Evolutionary conservation across 2,329 filamentous ascomycete species (phyloP), one percentile per base, ranked within the genome.

Genomic region (Aspergillus floridensis): DNA sequence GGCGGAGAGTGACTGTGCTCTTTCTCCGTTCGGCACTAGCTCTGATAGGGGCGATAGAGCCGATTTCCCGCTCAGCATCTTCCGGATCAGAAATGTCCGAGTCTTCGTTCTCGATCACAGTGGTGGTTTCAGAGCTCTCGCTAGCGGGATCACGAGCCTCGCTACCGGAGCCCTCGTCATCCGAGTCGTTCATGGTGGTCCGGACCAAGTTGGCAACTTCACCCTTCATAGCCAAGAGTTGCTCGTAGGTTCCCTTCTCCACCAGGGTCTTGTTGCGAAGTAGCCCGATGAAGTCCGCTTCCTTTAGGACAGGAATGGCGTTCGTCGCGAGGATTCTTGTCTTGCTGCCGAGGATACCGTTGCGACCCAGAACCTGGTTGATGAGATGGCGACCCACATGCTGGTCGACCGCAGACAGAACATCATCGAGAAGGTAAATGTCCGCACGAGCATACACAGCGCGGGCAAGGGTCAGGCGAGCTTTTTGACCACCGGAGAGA

Each of bases 361-460:
- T 89, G 4, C 89, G 83, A 12, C 95, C 95, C 38, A 99, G 85
- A 0, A 99, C 95, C 63, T 95, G 91, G 72, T 98, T 90, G 69
- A 97, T 97, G 59, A 99, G 84, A 77, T 99, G 95, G 64, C 91
- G 86, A 53, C 95, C 95, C 60, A 99, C 95, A 72, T 99, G 95
- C 65, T 96, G 93, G 77, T 99, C 95, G n/a, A 99, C 95, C 0
- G 96, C 95, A 16, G 93, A 98, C 11, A 99, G 82, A 62, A 93
- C 90, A 73, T 99, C 95, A 67, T 99, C 95, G 11, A 99, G 82
- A 12, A 99, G 82, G 71, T 98, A 98, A 53, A 99, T 87, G 73
- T 99, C 96, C n/a, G 95, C 92, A 66, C 95, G 86, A 54, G 96
- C 93, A 72, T 99, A 99, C 1, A 99, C 95, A 31, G 96, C 93